Evolutionary conservation across 495 filamentous ascomycete genomes (phyloP), one percentile per base, ranked within the genome.

Genomic region (Daldinia childiae): DNA sequence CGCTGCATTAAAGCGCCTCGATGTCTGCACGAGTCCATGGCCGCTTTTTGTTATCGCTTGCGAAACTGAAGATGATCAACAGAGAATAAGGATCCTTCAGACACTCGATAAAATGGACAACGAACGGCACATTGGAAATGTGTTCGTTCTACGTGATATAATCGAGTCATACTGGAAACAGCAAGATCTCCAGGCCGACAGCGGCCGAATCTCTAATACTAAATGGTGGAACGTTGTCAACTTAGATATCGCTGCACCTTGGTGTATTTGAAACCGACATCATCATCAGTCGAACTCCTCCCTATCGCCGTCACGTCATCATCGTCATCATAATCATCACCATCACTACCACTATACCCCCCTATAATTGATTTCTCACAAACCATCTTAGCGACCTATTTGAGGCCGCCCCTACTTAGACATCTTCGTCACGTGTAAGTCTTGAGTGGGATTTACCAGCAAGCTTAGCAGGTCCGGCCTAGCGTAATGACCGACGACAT

Each of bases 381-480:
- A 26, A 21, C 51, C 38, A 59, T 55, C 38, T 32, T 26, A 15
- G 54, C 43, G 50, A 21, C 34, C 17, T 59, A 14, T 6, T 48
- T 6, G 50, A 12, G 32, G 17, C 58, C 43, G 32, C 39, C 29
- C n/a, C 56, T 72, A 76, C 36, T 78, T 78, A 48, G 68, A 27
- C 76, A 78, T 78, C 41, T 61, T 73, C 11, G 73, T 78, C 48
- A 79, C 77, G 66, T 70, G 75, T 66, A 67, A 69, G n/a, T 74
- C 75, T 55, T 66, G 56, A 51, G 48, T 76, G 4, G 75, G 77
- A 27, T 85, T 82, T 1, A 85, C 83, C 30, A 81, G 79, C 61
- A 88, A 62, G 74, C 82, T 84, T 32, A 88, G 77, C 74, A 88
- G 62, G 78, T 88, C 85, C n/a, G 86, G 86, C 17, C 86, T 79